A percentile compares a stretch with the other conserved stretches of the same genome.
Conservation (phyloP, 2,329 filamentous ascomycete species). For the Alternaria solani region DNA sequence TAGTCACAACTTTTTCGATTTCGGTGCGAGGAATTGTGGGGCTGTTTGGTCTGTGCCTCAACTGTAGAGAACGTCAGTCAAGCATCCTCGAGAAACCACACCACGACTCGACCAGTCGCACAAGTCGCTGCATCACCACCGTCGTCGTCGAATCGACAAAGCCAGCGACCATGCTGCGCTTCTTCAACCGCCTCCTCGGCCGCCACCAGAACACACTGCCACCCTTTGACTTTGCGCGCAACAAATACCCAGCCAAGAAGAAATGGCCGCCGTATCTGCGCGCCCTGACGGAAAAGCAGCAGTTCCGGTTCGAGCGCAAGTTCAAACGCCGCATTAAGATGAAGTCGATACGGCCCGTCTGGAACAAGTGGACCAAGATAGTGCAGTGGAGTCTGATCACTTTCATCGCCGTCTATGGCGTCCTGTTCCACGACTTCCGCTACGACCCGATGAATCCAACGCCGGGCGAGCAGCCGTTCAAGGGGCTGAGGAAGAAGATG, state of each 20-base stretch:
- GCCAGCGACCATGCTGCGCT: slow-evolving; percentile 33
- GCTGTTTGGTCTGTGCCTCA: not conserved
- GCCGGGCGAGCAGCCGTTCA: slow-evolving; percentile 44
- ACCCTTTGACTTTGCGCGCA: slow-evolving; percentile 58
- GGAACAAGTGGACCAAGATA: slow-evolving; percentile 71
- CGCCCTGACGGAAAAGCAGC: slow-evolving; percentile 73
- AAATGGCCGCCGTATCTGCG: slow-evolving; percentile 81
- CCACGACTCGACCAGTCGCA: slow-evolving; percentile 6
- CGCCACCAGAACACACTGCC: slow-evolving; percentile 52
- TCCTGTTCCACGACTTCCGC: slow-evolving; percentile 68
- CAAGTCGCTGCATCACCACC: slow-evolving; percentile 1
- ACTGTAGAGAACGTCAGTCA: slow-evolving; percentile 27
- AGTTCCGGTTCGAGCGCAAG: slow-evolving; percentile 80
- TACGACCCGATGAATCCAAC: slow-evolving; percentile 43
- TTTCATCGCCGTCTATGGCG: slow-evolving; percentile 62
- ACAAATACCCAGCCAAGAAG: slow-evolving; percentile 72
- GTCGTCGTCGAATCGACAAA: slow-evolving; percentile 8
- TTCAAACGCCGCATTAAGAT: slow-evolving; percentile 75
- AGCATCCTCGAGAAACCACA: slow-evolving; percentile 13
- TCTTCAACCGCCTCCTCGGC: slow-evolving; percentile 59
- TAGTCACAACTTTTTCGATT: slow-evolving; percentile 28
- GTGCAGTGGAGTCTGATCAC: slow-evolving; percentile 63
- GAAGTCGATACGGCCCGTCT: slow-evolving; percentile 68
- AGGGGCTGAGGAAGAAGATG: slow-evolving; percentile 38
- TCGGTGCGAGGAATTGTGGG: slow-evolving; percentile 16